Evolutionary conservation across 176 grass and related monocot genomes (phyloP).

Genomic region (Carex kokanica): DNA sequence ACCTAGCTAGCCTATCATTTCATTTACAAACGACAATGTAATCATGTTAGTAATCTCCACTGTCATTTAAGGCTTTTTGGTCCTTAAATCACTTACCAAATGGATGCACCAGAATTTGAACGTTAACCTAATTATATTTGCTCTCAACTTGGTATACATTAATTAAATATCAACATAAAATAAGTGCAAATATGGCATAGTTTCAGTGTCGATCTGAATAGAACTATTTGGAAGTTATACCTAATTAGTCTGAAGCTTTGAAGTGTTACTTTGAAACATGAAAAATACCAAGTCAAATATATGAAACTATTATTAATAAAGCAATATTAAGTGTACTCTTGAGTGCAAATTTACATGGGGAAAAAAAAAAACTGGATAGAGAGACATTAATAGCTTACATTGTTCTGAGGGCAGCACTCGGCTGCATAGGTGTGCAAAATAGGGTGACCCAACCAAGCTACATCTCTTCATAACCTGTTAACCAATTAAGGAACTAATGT

Average conservation of each 20-base stretch:
- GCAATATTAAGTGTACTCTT: not conserved
- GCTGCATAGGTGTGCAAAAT: not conserved
- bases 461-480: not conserved
- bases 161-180: slow-evolving; percentile 1
- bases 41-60: not conserved
- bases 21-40: not conserved
- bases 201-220: not conserved
- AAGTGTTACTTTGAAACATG: not conserved
- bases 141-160: too few species aligned
- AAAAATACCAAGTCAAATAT: not conserved
- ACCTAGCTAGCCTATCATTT: not conserved
- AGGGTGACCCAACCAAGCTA: too few species aligned
- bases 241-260: not conserved
- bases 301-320: not conserved
- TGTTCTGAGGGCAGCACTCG: not conserved
- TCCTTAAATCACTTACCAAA: not conserved
- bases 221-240: not conserved
- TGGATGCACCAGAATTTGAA: not conserved
- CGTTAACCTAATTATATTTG: not conserved
- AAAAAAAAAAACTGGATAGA: not conserved
- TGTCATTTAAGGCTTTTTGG: not conserved
- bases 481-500: not conserved
- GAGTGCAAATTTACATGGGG: not conserved
- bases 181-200: not conserved
- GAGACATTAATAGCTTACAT: not conserved